A percentile compares a stretch with the other conserved stretches of the same genome.
These are phyloP conservation scores for Penicillium concentricum DNA, from an alignment of 2,329 filamentous ascomycete species.

Conservation along the genomic window DNA sequence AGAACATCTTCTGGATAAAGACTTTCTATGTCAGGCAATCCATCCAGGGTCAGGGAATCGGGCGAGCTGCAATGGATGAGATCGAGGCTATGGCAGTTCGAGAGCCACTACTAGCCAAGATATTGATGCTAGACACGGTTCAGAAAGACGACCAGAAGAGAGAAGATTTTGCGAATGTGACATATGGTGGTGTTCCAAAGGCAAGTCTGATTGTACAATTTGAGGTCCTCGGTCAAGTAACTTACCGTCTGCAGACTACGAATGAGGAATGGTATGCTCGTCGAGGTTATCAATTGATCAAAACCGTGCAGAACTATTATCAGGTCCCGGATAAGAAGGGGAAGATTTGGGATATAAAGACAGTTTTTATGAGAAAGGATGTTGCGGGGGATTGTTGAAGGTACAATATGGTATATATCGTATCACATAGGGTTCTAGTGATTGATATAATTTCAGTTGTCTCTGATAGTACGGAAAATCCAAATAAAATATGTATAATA, in stretches of 20 bases:
- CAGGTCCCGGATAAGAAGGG: constrained; percentile 10
- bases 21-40: constrained; percentile 15
- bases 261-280: constrained; percentile 25
- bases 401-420: background rate
- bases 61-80: constrained; percentile 23
- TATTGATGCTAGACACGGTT: constrained; percentile 22
- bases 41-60: constrained; percentile 19
- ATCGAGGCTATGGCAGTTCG: constrained; percentile 18
- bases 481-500: background rate
- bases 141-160: constrained; percentile 16
- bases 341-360: constrained; percentile 16
- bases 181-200: constrained; percentile 15
- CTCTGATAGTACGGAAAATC: background rate
- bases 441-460: background rate
- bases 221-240: background rate
- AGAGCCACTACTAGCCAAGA: constrained; percentile 16
- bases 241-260: constrained; percentile 10
- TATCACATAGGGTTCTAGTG: background rate
- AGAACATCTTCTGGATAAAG: constrained; percentile 22
- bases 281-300: constrained; percentile 19
- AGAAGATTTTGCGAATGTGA: constrained; percentile 16
- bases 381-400: background rate
- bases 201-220: background rate
- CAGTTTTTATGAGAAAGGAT: constrained; percentile 25
- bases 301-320: constrained; percentile 20